These are phyloP conservation scores for Hanseniaspora uvarum DNA, from an alignment of 1,139 yeast species.

Conservation along the genomic window DNA sequence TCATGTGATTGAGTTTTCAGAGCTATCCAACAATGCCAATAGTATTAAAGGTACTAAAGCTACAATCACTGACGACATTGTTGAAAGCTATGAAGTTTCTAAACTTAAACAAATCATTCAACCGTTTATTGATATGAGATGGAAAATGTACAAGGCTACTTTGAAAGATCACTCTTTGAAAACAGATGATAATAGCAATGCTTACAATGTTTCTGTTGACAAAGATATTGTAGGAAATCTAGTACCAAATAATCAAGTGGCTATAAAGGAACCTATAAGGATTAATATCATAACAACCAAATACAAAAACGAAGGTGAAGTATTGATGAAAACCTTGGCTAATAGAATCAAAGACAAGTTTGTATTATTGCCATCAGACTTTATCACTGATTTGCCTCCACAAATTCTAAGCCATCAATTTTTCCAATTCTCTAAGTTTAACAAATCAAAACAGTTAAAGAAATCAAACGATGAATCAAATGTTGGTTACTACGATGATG, in stretches of 20 bases:
- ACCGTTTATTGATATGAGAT: constrained; percentile 25
- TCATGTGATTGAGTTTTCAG: not conserved
- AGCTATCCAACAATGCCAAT: constrained; percentile 24
- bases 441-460: constrained; percentile 61
- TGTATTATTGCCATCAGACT: constrained; percentile 84
- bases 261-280: constrained; percentile 30
- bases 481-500: constrained; percentile 3
- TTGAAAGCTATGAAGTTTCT: constrained; percentile 20
- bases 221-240: constrained; percentile 15
- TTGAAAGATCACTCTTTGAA: constrained; percentile 21
- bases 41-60: constrained; percentile 28
- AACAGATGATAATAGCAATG: constrained; percentile 9
- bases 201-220: constrained; percentile 10
- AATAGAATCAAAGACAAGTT: constrained; percentile 43
- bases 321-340: constrained; percentile 42
- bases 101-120: constrained; percentile 21
- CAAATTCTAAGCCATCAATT: constrained; percentile 76
- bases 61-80: not conserved
- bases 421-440: constrained; percentile 49
- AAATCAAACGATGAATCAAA: constrained; percentile 47
- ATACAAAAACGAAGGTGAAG: constrained; percentile 52
- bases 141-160: constrained; percentile 26
- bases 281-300: constrained; percentile 42
- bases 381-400: constrained; percentile 84
- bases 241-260: constrained; percentile 24